phyloP scores from a whole-genome alignment of 2,329 filamentous ascomycete genomes.

The Cladorrhinum sp. region DNA sequence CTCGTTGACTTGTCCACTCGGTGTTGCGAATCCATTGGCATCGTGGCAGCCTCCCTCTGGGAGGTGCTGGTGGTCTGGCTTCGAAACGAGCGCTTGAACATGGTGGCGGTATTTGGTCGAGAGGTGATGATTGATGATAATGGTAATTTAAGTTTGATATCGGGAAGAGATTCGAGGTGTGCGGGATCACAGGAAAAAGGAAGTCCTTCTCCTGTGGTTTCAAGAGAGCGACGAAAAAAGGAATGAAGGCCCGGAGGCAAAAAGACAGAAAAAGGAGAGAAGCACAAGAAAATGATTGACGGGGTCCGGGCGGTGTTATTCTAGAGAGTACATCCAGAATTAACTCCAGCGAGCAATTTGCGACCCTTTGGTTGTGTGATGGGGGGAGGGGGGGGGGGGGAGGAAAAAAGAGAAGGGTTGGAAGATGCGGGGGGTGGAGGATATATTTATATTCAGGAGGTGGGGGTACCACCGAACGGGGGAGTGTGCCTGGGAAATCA shows the following conservation, averaged over 20 bases:
- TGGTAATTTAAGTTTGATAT: slow-evolving; percentile 24
- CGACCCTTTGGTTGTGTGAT: slow-evolving; percentile 55
- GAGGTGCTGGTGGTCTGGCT: slow-evolving; percentile 58
- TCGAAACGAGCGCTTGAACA: slow-evolving; percentile 92
- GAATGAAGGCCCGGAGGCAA: slow-evolving; percentile 40
- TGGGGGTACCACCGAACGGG: slow-evolving; percentile 14
- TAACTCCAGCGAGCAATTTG: slow-evolving; percentile 53
- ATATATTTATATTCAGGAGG: slow-evolving; percentile 38
- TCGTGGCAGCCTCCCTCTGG: slow-evolving; percentile 30
- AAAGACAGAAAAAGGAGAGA: slow-evolving; percentile 38
- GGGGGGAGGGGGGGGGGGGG: slow-evolving; percentile 53
- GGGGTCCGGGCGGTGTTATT: slow-evolving; percentile 55
- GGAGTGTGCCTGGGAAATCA: slow-evolving; percentile 23
- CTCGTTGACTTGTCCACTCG: slow-evolving; percentile 86
- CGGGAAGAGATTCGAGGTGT: slow-evolving; percentile 31
- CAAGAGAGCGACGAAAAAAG: slow-evolving; percentile 53
- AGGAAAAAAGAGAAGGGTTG: slow-evolving; percentile 42
- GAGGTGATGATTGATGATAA: neutral
- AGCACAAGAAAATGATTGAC: slow-evolving; percentile 43
- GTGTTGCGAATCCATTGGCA: slow-evolving; percentile 37
- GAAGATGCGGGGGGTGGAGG: slow-evolving; percentile 34
- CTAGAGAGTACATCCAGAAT: slow-evolving; percentile 45
- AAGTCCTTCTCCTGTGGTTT: slow-evolving; percentile 27
- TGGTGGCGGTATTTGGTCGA: slow-evolving; percentile 49
- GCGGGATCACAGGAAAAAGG: slow-evolving; percentile 31